phyloP scores from a whole-genome alignment of 1,284 basidiomycete species.

The Hypsizygus ulmarius region DNA sequence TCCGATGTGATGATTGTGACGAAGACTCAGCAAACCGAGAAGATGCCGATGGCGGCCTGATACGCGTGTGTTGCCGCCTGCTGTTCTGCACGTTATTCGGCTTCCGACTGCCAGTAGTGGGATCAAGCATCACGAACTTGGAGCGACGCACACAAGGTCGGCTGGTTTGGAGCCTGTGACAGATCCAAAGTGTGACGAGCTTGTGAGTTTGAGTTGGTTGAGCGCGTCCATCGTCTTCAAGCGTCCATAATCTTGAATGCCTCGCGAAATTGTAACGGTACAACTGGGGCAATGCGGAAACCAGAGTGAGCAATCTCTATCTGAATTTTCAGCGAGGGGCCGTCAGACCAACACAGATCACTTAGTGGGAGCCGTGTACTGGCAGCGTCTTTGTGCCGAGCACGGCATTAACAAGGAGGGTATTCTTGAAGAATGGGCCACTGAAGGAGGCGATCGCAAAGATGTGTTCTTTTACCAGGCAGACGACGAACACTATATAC shows the following conservation, averaged over 20 bases:
- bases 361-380: constrained; percentile 87
- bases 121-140: no score
- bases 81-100: no score
- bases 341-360: background rate
- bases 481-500: constrained; percentile 99
- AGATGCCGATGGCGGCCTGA: no score
- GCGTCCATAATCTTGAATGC: no score
- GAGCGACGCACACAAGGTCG: no score
- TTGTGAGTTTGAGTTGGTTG: constrained; percentile 6
- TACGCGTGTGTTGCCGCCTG: no score
- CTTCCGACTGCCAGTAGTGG: no score
- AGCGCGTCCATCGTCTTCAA: constrained; percentile 2
- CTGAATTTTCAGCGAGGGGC: background rate
- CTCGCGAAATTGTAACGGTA: constrained; percentile 84
- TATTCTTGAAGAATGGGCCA: constrained; percentile 93
- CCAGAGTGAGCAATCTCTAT: constrained; percentile 62
- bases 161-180: no score
- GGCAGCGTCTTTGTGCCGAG: constrained; percentile 94
- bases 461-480: constrained; percentile 99
- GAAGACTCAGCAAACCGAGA: no score
- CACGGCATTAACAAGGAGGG: constrained; percentile 95
- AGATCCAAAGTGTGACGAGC: constrained; percentile 13
- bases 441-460: constrained; percentile 92
- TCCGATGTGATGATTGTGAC: no score
- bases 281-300: constrained; percentile 96